These are phyloP conservation scores for Microthlaspi erraticum DNA, from an alignment of 345 rosid species.

Conservation along the genomic window DNA sequence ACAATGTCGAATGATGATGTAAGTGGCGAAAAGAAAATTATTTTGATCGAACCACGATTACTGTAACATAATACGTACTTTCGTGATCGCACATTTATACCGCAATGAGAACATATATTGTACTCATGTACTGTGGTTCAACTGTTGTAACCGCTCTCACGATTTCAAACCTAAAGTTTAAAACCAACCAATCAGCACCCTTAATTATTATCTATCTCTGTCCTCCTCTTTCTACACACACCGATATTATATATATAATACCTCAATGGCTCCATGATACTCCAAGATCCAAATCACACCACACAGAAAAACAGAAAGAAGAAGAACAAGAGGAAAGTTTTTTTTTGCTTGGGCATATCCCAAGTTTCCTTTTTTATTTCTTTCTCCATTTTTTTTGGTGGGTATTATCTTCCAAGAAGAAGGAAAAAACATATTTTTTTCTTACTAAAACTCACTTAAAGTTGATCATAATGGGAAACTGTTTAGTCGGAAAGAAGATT, in stretches of 20 bases:
- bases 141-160: slow-evolving; percentile 4
- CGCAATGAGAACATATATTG: not conserved
- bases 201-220: not conserved
- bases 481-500: slow-evolving; percentile 37
- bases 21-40: not conserved
- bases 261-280: slow-evolving; percentile 10
- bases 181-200: slow-evolving; percentile 17
- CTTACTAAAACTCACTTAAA: slow-evolving; percentile 7
- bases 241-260: slow-evolving; percentile 24
- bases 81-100: not conserved
- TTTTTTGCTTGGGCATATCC: slow-evolving; percentile 43
- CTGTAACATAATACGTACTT: not conserved
- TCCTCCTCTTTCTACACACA: not conserved
- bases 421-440: not conserved
- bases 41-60: not conserved
- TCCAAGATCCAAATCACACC: slow-evolving; percentile 16
- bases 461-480: slow-evolving; percentile 42
- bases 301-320: not conserved
- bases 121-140: slow-evolving; percentile 1
- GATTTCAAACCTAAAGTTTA: slow-evolving; percentile 14
- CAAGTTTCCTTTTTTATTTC: slow-evolving; percentile 39
- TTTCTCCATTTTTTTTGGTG: not conserved
- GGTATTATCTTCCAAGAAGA: not conserved
- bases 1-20: not conserved
- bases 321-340: slow-evolving; percentile 21